A percentile compares a stretch with the other conserved stretches of the same genome.
Conservation (phyloP, 2,329 filamentous ascomycete species). For the Aspergillus amoenus region DNA sequence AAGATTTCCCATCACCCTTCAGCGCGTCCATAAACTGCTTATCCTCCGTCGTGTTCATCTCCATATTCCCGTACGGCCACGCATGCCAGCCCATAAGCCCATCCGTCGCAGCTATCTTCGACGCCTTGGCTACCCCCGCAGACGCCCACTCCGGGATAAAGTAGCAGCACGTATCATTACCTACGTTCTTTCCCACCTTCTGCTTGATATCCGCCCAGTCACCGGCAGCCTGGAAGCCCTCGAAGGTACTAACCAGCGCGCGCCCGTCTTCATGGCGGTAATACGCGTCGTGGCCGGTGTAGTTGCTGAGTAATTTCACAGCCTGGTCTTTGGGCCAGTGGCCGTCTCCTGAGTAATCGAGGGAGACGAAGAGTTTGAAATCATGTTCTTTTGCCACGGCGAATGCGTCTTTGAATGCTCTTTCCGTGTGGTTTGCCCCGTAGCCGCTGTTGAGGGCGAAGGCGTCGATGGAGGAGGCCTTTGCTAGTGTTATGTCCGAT, state of each 20-base stretch:
- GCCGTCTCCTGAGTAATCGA: constrained; percentile 37
- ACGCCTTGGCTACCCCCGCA: constrained; percentile 21
- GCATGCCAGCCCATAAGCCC: constrained; percentile 46
- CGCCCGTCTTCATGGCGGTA: constrained; percentile 25
- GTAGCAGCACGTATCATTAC: constrained; percentile 30
- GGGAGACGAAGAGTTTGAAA: constrained; percentile 40
- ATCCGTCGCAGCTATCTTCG: constrained; percentile 29
- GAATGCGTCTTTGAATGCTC: constrained; percentile 26
- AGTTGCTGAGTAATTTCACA: constrained; percentile 25
- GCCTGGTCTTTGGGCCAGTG: constrained; percentile 31
- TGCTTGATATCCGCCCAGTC: constrained; percentile 49
- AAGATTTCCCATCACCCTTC: constrained; percentile 32
- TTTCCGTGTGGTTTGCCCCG: constrained; percentile 21
- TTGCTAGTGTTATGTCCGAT: constrained; percentile 35
- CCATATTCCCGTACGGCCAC: constrained; percentile 40
- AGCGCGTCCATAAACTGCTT: constrained; percentile 40
- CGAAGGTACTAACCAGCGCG: constrained; percentile 45
- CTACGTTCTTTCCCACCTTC: constrained; percentile 18
- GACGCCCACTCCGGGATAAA: constrained; percentile 50
- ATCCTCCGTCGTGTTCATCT: constrained; percentile 40
- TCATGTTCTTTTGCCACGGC: constrained; percentile 23
- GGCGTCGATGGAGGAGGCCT: constrained; percentile 40
- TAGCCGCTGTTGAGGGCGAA: constrained; percentile 43
- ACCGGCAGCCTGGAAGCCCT: constrained; percentile 41
- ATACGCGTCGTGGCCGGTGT: constrained; percentile 26